Base-by-base conservation (phyloP, 306 rosid genomes). In the Quercus mongolica region DNA sequence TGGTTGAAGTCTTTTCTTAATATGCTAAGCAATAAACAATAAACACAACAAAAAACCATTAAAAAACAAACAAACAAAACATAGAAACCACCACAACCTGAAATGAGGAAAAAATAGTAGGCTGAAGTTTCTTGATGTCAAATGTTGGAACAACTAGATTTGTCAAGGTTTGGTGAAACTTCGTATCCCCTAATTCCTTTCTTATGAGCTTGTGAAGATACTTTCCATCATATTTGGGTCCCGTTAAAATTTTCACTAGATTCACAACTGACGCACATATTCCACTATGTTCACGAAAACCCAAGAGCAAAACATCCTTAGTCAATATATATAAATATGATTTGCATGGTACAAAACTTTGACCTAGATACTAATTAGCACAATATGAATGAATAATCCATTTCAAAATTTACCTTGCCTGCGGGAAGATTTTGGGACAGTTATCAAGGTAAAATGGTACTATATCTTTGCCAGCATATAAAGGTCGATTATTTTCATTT, bases 191-290 rank as follows among this genome's bases (percentile, higher is more conserved):
- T 25, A 80, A 21, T 28, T 76, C 14, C 14, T 38, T 12, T 6
- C 63, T 19, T 54, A 58, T 6, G 11, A 83, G 20, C 31, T 51
- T 51, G 26, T 78, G 74, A 8, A 80, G 74, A 59, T 76, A 76
- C 62, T 84, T 84, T 41, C 84, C 82, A 31, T 85, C 62, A 23
- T 76, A 79, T 31, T 79, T 86, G 6, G 89, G 68, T 71, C 86
- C 86, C 3, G 23, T 7, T 38, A 83, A 59, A 56, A 68, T 83
- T 15, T 64, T 70, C 19, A 73, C 8, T 30, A 70, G 6, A 51
- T 75, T 78, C 4, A 52, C 1, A 18, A 67, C 17, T 2, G 73
- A 26, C 4, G 84, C 83, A 15, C 51, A 85, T n/a, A 74, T 5
- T 58, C 88, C 88, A 14, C 88, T 86, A 13, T n/a, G 38, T 25